Evolutionary conservation across 2,329 filamentous ascomycete genomes (phyloP), one percentile per base, ranked within the genome.

Genomic region (Sordariomycetes sp.): DNA sequence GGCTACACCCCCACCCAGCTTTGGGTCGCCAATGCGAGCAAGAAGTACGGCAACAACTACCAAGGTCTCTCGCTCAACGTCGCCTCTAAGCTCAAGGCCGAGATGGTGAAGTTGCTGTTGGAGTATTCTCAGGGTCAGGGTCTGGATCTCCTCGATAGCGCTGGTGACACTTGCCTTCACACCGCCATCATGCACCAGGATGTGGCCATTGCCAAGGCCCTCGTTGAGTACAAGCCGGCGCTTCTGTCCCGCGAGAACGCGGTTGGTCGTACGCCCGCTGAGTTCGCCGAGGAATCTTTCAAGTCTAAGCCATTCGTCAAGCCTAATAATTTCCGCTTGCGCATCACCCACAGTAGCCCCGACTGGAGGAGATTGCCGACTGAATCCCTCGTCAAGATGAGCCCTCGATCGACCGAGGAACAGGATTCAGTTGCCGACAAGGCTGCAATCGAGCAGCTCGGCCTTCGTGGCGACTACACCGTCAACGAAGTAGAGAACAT

Each of bases 231-330:
- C 42, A 64, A 72, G 14, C 72, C 79, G 0, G 63, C 66, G 18
- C 62, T 87, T 2, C 58, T 86, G 1, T 68, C 73, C 44, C 72
- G 78, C 16, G 86, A 92, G 51, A 88, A 88, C 44, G 75, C 82
- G 0, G 82, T 82, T 0, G 86, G 86, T 2, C 69, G 73, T 12
- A 92, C 84, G 0, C 80, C 85, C 0, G 65, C 70, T 19, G 84
- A 92, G 45, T 57, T 84, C 32, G 75, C 79, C 0, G 61, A 72
- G 33, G 77, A 82, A 34, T 53, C 55, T 2, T 67, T 68, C 39
- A 57, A 72, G 3, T 54, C 58, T 7, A 46, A 50, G 7, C 54
- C 55, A 28, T 17, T 14, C 8, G 9, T n/a, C 28, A 6, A 8
- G 28, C n/a, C 17, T 29, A 29, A 30, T 25, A 19, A 34, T 16